Conservation (phyloP, 2,329 filamentous ascomycete species). For the Sclerotinia trifoliorum region DNA sequence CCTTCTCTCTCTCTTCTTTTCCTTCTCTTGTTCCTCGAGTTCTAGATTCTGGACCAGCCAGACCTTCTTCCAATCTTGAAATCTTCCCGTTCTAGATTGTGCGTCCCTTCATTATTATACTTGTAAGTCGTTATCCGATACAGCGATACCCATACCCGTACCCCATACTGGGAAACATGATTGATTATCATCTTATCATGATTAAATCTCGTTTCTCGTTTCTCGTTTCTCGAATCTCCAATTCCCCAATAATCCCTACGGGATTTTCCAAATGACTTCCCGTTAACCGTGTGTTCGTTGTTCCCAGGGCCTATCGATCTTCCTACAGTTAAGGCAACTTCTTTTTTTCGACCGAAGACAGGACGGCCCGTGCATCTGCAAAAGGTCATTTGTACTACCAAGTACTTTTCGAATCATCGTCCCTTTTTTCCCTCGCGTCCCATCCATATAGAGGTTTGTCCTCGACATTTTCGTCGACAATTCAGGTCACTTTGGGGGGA, state of each 20-base stretch:
- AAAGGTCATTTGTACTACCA: conserved; percentile 18
- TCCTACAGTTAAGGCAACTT: conserved; percentile 12
- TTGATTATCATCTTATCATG: conserved; percentile 3
- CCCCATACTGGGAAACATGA: not conserved
- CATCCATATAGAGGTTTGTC: conserved; percentile 13
- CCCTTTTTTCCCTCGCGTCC: not conserved
- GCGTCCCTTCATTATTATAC: not conserved
- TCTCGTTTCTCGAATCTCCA: not conserved
- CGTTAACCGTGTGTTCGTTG: conserved; percentile 6
- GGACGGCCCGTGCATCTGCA: conserved; percentile 15
- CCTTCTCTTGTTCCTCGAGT: conserved; percentile 4
- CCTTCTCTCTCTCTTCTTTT: conserved; percentile 8
- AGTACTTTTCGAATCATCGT: conserved; percentile 1
- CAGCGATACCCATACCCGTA: not conserved
- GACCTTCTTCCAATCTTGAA: conserved; percentile 1
- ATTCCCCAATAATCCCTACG: conserved; percentile 4
- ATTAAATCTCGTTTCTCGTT: not conserved
- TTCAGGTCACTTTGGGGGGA: not conserved
- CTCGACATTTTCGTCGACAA: conserved; percentile 9
- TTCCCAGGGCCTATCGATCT: not conserved
- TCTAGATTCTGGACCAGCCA: conserved; percentile 12
- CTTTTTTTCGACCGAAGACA: conserved; percentile 3
- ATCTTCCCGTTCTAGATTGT: conserved; percentile 14
- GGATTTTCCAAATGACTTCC: conserved; percentile 16
- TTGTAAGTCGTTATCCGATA: conserved; percentile 10